Evolutionary conservation across 257 asterid genomes (phyloP), one percentile per base, ranked within the genome.

Genomic region (Apocynum venetum): DNA sequence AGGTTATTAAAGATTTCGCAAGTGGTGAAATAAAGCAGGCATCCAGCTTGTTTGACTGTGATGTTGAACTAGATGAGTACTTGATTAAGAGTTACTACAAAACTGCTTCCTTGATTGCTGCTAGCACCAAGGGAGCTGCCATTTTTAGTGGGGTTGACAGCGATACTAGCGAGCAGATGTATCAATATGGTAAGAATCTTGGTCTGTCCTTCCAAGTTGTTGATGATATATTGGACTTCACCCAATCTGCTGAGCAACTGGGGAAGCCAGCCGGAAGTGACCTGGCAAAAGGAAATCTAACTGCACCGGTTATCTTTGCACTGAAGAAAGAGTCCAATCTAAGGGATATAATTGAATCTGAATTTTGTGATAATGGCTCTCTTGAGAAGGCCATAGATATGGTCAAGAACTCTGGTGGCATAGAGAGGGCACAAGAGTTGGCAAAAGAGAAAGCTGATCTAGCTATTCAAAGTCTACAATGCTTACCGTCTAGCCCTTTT

Each of bases 21-120:
- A 92, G 98, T 64, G 98, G 98, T 25, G 98, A 95, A 90, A 95
- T 95, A 85, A 93, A 89, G 89, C 98, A 94, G 80, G 98, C 97
- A 1, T 91, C 97, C 3, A 82, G 94, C 56, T 77, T 92, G 81
- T 95, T 92, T 74, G 96, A 95, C 88, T 93, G 97, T 49, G 98
- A 92, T 64, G 93, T 89, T 60, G 87, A 83, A 13, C 87, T 95
- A 2, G 98, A 95, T 0, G 98, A 92, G 82, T 92, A 95, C 72
- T 82, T 95, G 44, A 92, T 91, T 83, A 95, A 92, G 89, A 92
- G 98, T 77, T 95, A 91, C 89, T 92, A 91, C 84, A 95, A 92
- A 85, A 95, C 98, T 1, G 98, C 98, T 59, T 92, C 98, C 72
- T 74, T 95, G 82, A 91, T 91, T 43, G 97, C 98, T 31, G 97